Conservation (phyloP, 1,139 yeast species). For the Keqinozyma sinolaborantium region DNA sequence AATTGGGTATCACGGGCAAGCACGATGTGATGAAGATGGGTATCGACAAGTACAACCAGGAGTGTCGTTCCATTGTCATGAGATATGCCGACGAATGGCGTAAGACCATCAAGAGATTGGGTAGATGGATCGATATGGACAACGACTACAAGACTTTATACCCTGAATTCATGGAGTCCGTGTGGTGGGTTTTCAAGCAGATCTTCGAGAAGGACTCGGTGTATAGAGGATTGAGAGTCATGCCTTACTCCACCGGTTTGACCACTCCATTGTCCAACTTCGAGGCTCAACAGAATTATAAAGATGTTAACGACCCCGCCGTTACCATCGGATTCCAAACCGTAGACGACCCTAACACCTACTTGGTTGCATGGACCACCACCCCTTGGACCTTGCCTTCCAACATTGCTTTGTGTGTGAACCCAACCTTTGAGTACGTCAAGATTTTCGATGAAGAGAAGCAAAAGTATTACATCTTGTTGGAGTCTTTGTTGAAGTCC, state of each 20-base stretch:
- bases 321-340: slow-evolving; percentile 89
- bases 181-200: slow-evolving; percentile 98
- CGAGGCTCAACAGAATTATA: slow-evolving; percentile 97
- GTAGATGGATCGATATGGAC: slow-evolving; percentile 99
- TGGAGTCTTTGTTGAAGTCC: slow-evolving; percentile 77
- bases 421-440: slow-evolving; percentile 87
- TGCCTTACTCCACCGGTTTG: slow-evolving; percentile 98
- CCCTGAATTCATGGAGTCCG: slow-evolving; percentile 95
- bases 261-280: slow-evolving; percentile 96
- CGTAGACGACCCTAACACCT: slow-evolving; percentile 73
- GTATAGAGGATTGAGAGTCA: slow-evolving; percentile 91
- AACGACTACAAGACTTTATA: slow-evolving; percentile 96
- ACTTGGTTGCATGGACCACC: slow-evolving; percentile 96
- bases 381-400: slow-evolving; percentile 99
- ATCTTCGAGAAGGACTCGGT: slow-evolving; percentile 81
- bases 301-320: slow-evolving; percentile 96
- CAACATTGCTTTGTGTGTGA: slow-evolving; percentile 85
- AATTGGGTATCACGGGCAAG: slow-evolving; percentile 87
- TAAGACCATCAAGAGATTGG: slow-evolving; percentile 84
- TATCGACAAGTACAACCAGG: slow-evolving; percentile 87
- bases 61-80: slow-evolving; percentile 97
- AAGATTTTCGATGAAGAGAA: slow-evolving; percentile 89
- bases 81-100: slow-evolving; percentile 96
- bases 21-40: slow-evolving; percentile 94
- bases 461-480: slow-evolving; percentile 72